Evolutionary conservation across 169 alveolate genomes (phyloP).

Genomic region (Hepatocystis sp.): DNA sequence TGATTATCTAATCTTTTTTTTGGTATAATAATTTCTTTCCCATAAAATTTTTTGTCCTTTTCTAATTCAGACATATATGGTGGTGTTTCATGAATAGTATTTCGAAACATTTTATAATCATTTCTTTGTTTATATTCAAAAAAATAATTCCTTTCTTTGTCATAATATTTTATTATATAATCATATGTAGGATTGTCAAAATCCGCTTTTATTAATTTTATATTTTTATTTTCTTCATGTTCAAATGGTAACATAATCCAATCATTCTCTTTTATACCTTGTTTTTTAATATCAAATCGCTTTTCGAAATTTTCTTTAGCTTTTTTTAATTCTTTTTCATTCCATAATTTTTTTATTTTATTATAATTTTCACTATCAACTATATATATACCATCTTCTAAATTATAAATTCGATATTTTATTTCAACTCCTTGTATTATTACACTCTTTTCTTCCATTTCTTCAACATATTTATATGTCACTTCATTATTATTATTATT

Average conservation of each 20-base stretch:
- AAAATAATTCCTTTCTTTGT: constrained; percentile 81
- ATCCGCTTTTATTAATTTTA: constrained; percentile 80
- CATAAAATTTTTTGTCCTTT: constrained; percentile 62
- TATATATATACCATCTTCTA: constrained; percentile 78
- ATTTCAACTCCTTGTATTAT: constrained; percentile 56
- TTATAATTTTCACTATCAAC: constrained; percentile 75
- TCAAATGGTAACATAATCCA: constrained; percentile 82
- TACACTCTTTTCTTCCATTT: constrained; percentile 61
- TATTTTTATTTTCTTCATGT: constrained; percentile 79
- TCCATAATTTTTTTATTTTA: constrained; percentile 65
- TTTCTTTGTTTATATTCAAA: constrained; percentile 78
- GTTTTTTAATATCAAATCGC: constrained; percentile 40
- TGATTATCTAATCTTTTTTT: constrained; percentile 83
- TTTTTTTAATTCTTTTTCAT: constrained; percentile 46
- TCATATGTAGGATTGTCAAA: constrained; percentile 84
- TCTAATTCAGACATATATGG: constrained; percentile 57
- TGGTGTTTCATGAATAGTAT: constrained; percentile 52
- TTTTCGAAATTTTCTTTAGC: constrained; percentile 48
- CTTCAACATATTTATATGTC: constrained; percentile 65
- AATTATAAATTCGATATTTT: constrained; percentile 59
- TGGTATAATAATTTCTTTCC: constrained; percentile 77
- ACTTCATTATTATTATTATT: constrained; percentile 34
- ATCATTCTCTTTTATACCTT: constrained; percentile 64
- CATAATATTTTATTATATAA: constrained; percentile 83
- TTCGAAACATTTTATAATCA: constrained; percentile 76